A percentile compares a stretch with the other conserved stretches of the same genome.
phyloP scores from a whole-genome alignment of 2,329 filamentous ascomycete species.

The Ambrosiella cleistominuta region DNA sequence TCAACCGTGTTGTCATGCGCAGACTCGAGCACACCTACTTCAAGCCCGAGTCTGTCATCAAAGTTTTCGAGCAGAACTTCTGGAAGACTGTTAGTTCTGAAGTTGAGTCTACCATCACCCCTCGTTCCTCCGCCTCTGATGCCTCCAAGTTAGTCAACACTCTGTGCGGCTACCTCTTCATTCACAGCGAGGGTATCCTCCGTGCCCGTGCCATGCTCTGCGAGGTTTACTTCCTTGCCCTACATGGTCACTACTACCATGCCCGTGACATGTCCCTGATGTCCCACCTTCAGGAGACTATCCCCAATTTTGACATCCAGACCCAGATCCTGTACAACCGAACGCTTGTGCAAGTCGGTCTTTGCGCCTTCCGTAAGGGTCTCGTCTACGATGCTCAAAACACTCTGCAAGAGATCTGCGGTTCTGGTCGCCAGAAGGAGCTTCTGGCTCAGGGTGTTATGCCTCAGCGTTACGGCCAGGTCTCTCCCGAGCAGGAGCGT shows the following conservation, averaged over 20 bases:
- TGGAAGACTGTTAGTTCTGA: slow-evolving; percentile 62
- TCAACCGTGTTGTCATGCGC: slow-evolving; percentile 88
- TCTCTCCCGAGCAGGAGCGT: slow-evolving; percentile 93
- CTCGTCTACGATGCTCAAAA: slow-evolving; percentile 96
- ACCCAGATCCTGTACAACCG: slow-evolving; percentile 98
- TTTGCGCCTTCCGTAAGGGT: slow-evolving; percentile 94
- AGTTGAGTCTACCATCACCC: slow-evolving; percentile 65
- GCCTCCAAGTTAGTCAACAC: slow-evolving; percentile 62
- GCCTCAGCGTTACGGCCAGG: slow-evolving; percentile 91
- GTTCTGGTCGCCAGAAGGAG: slow-evolving; percentile 94
- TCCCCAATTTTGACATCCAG: slow-evolving; percentile 87
- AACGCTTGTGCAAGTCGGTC: slow-evolving; percentile 89
- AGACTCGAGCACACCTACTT: slow-evolving; percentile 96
- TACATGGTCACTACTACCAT: slow-evolving; percentile 96
- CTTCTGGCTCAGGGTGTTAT: slow-evolving; percentile 94
- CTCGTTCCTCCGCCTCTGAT: slow-evolving; percentile 49
- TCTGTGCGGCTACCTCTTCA: slow-evolving; percentile 89
- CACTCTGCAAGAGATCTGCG: slow-evolving; percentile 94
- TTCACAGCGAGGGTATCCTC: slow-evolving; percentile 87
- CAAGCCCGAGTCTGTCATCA: slow-evolving; percentile 88
- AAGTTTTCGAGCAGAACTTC: slow-evolving; percentile 82
- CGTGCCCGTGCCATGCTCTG: slow-evolving; percentile 92
- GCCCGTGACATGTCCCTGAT: slow-evolving; percentile 98
- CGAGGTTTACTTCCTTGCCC: slow-evolving; percentile 94
- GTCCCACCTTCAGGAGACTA: slow-evolving; percentile 96